Conservation (phyloP, 345 rosid genomes). For the Salix brachista region DNA sequence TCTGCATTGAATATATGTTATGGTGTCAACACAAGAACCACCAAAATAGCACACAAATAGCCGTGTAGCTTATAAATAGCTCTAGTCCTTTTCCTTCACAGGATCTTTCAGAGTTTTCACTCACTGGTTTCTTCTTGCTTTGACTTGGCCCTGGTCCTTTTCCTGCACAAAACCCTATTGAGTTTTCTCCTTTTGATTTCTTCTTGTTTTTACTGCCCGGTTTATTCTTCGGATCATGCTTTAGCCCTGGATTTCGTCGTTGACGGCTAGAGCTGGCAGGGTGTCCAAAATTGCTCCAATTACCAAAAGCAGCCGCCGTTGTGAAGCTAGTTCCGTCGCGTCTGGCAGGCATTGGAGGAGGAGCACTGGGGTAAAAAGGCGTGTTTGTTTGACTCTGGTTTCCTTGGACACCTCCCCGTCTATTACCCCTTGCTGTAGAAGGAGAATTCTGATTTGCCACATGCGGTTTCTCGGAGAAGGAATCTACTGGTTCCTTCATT, state of each 20-base stretch:
- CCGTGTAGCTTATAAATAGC: too few relatives aligned
- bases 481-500: conserved; percentile 17
- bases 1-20: too few relatives aligned
- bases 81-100: too few relatives aligned
- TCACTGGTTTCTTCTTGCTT: too few relatives aligned
- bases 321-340: conserved; percentile 14
- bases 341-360: conserved; percentile 14
- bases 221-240: conserved; percentile 17
- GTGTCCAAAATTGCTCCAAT: conserved; percentile 18
- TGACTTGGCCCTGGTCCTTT: too few relatives aligned
- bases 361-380: not conserved
- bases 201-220: not conserved
- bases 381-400: conserved; percentile 10
- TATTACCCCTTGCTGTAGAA: conserved; percentile 12
- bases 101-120: too few relatives aligned
- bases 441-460: conserved; percentile 25
- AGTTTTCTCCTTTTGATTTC: too few relatives aligned
- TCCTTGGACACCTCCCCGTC: conserved; percentile 16
- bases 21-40: too few relatives aligned
- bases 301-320: conserved; percentile 20
- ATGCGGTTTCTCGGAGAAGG: conserved; percentile 4
- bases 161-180: too few relatives aligned
- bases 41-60: too few relatives aligned
- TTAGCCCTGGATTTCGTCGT: conserved; percentile 19
- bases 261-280: conserved; percentile 20